Conservation (phyloP, 2,329 filamentous ascomycete genomes). For the Trichophyton verrucosum region DNA sequence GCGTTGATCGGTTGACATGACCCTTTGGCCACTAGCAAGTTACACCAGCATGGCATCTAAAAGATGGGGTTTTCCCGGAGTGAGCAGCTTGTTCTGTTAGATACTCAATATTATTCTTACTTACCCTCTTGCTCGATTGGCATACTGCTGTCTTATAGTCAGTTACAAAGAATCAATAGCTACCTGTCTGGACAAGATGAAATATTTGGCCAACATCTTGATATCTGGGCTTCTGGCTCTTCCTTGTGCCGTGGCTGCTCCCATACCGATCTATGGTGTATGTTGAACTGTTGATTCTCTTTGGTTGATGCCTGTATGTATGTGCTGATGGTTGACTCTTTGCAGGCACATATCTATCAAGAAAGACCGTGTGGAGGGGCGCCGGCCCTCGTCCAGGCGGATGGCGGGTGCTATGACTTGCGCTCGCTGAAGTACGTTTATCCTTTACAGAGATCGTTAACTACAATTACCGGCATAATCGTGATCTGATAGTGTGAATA, state of each 20-base stretch:
- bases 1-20: background rate
- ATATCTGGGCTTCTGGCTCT: background rate
- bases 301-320: background rate
- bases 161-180: too few species aligned
- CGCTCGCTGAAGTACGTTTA: background rate
- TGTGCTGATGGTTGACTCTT: background rate
- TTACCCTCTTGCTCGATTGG: too few species aligned
- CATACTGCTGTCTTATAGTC: too few species aligned
- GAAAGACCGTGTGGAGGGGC: background rate
- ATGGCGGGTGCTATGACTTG: background rate
- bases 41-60: background rate
- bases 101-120: too few species aligned
- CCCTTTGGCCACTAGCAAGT: background rate
- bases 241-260: background rate
- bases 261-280: background rate
- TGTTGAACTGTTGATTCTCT: background rate
- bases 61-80: background rate
- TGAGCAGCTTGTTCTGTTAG: background rate
- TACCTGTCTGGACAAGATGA: too few species aligned
- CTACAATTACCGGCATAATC: background rate
- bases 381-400: background rate
- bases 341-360: background rate
- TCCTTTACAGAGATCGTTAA: background rate
- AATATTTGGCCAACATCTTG: background rate
- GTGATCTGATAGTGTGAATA: background rate